phyloP scores from a whole-genome alignment of 1,284 basidiomycete species.

The Naganishia albida region DNA sequence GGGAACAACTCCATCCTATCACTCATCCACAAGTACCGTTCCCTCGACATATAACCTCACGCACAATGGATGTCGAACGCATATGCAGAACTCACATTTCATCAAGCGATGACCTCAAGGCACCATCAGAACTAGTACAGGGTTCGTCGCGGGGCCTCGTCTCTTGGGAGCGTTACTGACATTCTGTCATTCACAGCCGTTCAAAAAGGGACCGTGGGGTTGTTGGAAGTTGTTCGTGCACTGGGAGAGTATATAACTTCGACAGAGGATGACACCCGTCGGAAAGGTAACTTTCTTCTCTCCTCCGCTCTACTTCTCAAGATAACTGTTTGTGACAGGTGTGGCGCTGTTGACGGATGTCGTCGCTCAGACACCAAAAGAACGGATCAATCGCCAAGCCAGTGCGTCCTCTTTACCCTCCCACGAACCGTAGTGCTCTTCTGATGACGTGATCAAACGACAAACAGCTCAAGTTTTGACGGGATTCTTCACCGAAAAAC shows the following conservation, averaged over 20 bases:
- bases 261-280: slow-evolving; percentile 74
- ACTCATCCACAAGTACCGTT: too few species aligned
- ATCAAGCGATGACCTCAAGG: slow-evolving; percentile 43
- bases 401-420: slow-evolving; percentile 62
- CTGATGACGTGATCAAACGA: neutral
- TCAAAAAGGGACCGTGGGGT: slow-evolving; percentile 61
- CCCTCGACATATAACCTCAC: too few species aligned
- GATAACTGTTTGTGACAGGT: slow-evolving; percentile 39
- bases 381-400: slow-evolving; percentile 75
- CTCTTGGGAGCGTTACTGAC: slow-evolving; percentile 5
- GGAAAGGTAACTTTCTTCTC: slow-evolving; percentile 68
- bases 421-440: neutral
- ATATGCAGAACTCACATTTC: slow-evolving; percentile 49
- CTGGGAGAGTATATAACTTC: slow-evolving; percentile 84
- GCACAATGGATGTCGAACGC: slow-evolving; percentile 49
- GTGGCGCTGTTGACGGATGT: slow-evolving; percentile 59
- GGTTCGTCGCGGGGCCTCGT: slow-evolving; percentile 37
- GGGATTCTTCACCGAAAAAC: slow-evolving; percentile 79
- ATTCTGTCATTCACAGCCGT: slow-evolving; percentile 62
- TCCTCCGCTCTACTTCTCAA: too few species aligned
- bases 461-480: slow-evolving; percentile 73
- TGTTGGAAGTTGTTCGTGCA: slow-evolving; percentile 81
- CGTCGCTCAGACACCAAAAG: slow-evolving; percentile 63
- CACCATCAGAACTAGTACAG: slow-evolving; percentile 44
- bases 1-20: too few species aligned